Percentiles rank a stretch among this genome's conserved stretches.
Evolutionary conservation across 768 basidiomycete genomes (phyloP).

Genomic region (Tephrocybe sp.): DNA sequence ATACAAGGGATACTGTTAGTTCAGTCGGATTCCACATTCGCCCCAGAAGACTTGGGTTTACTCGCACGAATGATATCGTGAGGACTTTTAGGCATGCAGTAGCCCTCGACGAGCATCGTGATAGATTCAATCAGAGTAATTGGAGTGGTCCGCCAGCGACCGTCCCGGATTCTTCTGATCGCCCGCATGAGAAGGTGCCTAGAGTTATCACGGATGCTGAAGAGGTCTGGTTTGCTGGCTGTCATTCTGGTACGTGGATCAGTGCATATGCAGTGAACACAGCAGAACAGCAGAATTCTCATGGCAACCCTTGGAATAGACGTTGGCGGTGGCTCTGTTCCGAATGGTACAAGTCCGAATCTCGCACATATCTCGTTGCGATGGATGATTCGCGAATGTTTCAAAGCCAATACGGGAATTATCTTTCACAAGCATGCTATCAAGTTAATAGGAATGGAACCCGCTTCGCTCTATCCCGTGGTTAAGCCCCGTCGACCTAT

Average conservation of each 20-base stretch:
- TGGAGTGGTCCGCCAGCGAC: constrained; percentile 9
- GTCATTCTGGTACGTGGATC: not conserved
- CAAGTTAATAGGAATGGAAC: not conserved
- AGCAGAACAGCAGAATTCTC: too few species aligned
- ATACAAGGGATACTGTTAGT: constrained; percentile 49
- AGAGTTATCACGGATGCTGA: not conserved
- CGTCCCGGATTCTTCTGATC: too few species aligned
- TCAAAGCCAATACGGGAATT: constrained; percentile 42
- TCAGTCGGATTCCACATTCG: constrained; percentile 46
- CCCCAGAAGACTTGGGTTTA: constrained; percentile 43
- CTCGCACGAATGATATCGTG: constrained; percentile 40
- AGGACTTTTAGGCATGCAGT: constrained; percentile 18
- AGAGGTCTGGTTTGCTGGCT: not conserved
- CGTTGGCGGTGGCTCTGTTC: constrained; percentile 23
- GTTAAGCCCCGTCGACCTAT: too few species aligned
- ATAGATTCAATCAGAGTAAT: constrained; percentile 19
- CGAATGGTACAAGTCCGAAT: constrained; percentile 27
- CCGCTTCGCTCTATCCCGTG: not conserved
- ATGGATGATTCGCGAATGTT: constrained; percentile 59
- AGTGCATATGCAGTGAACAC: too few species aligned
- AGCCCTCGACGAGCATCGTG: constrained; percentile 18
- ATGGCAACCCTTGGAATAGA: too few species aligned
- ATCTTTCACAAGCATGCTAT: constrained; percentile 1
- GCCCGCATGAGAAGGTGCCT: not conserved
- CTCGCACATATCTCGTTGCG: constrained; percentile 41